Evolutionary conservation across 2,329 filamentous ascomycete species (phyloP).

Genomic region (Xylariaceae sp.): DNA sequence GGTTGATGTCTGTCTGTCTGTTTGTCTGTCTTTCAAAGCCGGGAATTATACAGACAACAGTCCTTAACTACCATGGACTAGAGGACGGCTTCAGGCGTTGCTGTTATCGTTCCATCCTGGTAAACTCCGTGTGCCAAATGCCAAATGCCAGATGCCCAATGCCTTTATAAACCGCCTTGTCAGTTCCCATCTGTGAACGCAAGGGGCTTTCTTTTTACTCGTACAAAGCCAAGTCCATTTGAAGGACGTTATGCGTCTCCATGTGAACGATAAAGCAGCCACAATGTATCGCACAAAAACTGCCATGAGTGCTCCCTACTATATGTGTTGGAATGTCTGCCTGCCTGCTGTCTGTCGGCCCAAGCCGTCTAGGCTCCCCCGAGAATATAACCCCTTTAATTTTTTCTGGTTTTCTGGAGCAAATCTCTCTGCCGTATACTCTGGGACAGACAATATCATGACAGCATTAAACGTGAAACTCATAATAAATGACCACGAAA

Average conservation of each 20-base stretch:
- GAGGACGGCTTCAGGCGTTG: background rate
- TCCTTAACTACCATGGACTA: background rate
- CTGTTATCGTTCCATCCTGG: background rate
- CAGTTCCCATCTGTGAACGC: background rate
- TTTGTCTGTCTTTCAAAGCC: background rate
- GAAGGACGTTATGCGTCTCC: background rate
- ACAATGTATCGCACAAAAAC: background rate
- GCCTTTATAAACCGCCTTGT: constrained; percentile 4
- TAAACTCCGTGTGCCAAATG: constrained; percentile 10
- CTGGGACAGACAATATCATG: background rate
- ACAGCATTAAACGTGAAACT: constrained; percentile 7
- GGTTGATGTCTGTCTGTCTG: no score
- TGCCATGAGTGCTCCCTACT: background rate
- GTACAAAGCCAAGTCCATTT: constrained; percentile 15
- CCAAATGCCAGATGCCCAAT: constrained; percentile 13
- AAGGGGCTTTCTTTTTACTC: constrained; percentile 12
- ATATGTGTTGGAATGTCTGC: background rate
- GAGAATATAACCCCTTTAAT: background rate
- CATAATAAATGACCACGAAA: constrained; percentile 12
- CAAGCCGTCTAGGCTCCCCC: background rate
- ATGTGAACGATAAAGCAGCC: background rate
- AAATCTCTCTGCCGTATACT: background rate
- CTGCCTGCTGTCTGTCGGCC: background rate
- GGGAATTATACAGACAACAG: constrained; percentile 3
- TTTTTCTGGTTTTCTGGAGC: background rate